Base-by-base conservation (phyloP, 1,284 basidiomycete species). In the Leccinum griseonigrum region DNA sequence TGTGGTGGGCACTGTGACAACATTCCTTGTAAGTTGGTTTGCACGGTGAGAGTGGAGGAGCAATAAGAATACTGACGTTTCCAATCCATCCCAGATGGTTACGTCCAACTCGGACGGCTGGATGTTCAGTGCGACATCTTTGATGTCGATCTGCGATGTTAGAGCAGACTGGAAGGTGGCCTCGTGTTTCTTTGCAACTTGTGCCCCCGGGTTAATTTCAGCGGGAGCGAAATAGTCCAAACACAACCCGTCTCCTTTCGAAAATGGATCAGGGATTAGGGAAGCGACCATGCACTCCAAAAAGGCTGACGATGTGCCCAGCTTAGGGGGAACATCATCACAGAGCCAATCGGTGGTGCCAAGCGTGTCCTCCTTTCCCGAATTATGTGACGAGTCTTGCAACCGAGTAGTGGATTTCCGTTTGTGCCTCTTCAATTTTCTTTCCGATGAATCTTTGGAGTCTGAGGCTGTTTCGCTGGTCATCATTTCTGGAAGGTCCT, bases 41-140 rank as follows among this genome's bases (percentile, higher is more conserved):
- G 14, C 14, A 54, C 8, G 13, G 16, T 1, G 9, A 40, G 8
- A 16, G 38, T 4, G 9, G 26, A 57, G 8, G 1, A 16, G 29
- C 2, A 28, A 22, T 34, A 52, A 34, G 31, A 52, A 13, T 1
- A 74, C 71, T 43, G 18, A 73, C 73, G 26, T 50, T 28, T 18
- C 43, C 4, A 61, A 52, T 11, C 62, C 65, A 11, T 74, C 72
- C 71, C 73, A 72, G 52, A 71, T 63, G 9, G 69, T 74, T 40
- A 66, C 16, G 13, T 73, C 46, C 1, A 51, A 58, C 26, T 65
- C 58, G 13, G 57, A 57, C 1, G 65, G 34, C 3, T 46, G 53
- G 28, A 73, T 66, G 6, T 50, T 11, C 5, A 73, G 59, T n/a
- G 57, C 55, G 4, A 74, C 32, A 11, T 70, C 66, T 14, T 64